Conservation (phyloP, 768 basidiomycete species). For the Collybia sp. region DNA sequence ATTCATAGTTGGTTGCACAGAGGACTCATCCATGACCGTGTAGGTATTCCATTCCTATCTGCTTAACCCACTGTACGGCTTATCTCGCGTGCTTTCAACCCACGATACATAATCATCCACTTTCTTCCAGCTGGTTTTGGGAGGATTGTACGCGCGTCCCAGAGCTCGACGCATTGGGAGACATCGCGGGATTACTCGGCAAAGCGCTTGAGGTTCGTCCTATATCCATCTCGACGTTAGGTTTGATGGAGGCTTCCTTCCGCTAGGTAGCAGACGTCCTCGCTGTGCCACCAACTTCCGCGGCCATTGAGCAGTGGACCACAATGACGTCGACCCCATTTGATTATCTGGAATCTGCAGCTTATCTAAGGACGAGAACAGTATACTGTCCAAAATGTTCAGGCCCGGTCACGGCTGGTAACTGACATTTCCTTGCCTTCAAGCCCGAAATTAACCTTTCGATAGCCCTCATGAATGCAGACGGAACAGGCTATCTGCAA, state of each 20-base stretch:
- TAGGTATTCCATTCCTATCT: neutral
- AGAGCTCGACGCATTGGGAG: no score
- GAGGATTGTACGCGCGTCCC: neutral
- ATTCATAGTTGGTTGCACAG: neutral
- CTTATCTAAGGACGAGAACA: neutral
- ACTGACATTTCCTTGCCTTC: no score
- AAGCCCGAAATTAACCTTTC: no score
- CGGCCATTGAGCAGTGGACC: neutral
- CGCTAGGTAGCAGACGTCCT: neutral
- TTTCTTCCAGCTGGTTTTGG: neutral
- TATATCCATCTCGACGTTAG: neutral
- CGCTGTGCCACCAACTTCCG: neutral
- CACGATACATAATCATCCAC: neutral
- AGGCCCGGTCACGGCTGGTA: no score
- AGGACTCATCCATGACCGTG: neutral
- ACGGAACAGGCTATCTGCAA: constrained; percentile 38
- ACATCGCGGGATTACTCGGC: no score
- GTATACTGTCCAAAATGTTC: neutral
- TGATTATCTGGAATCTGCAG: neutral
- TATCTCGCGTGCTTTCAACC: neutral
- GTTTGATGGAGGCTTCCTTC: neutral
- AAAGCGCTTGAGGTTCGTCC: no score
- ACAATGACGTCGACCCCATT: neutral
- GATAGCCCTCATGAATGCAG: constrained; percentile 29
- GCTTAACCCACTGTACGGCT: neutral